phyloP scores from a whole-genome alignment of 306 rosid genomes.

The Quercus aquifolioides region DNA sequence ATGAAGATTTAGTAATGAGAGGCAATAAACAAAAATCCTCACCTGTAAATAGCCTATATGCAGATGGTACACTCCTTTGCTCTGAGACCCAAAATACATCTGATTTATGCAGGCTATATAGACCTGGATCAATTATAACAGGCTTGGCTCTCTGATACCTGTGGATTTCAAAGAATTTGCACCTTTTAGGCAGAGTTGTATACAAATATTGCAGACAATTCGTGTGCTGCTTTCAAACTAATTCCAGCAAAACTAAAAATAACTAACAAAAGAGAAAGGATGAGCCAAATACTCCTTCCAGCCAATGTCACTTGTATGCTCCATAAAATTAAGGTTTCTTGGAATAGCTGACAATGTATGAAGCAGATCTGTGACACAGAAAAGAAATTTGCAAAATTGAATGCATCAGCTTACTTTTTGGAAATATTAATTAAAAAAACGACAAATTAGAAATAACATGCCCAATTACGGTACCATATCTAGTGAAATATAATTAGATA shows the following conservation, averaged over 20 bases:
- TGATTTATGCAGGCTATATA: constrained; percentile 57
- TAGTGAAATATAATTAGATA: too few species aligned
- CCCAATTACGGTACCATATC: too few species aligned
- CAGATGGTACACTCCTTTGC: constrained; percentile 66
- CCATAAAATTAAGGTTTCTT: constrained; percentile 59
- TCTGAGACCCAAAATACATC: constrained; percentile 74
- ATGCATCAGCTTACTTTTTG: neutral
- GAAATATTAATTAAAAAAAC: neutral
- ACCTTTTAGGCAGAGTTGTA: neutral
- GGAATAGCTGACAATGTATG: constrained; percentile 62
- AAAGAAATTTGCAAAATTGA: constrained; percentile 4
- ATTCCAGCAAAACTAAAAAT: neutral
- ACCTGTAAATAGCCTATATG: constrained; percentile 72
- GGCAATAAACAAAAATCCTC: constrained; percentile 15
- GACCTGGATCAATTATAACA: constrained; percentile 73
- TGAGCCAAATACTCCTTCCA: constrained; percentile 80
- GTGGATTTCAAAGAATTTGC: constrained; percentile 14
- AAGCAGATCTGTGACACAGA: constrained; percentile 57
- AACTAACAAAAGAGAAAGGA: constrained; percentile 10
- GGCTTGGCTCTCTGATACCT: constrained; percentile 81
- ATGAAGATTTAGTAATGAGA: neutral
- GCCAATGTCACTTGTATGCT: constrained; percentile 88
- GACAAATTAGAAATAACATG: neutral
- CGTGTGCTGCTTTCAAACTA: neutral
- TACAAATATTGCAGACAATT: neutral